phyloP scores from a whole-genome alignment of 768 basidiomycete species.

The Lactarius hatsudake region DNA sequence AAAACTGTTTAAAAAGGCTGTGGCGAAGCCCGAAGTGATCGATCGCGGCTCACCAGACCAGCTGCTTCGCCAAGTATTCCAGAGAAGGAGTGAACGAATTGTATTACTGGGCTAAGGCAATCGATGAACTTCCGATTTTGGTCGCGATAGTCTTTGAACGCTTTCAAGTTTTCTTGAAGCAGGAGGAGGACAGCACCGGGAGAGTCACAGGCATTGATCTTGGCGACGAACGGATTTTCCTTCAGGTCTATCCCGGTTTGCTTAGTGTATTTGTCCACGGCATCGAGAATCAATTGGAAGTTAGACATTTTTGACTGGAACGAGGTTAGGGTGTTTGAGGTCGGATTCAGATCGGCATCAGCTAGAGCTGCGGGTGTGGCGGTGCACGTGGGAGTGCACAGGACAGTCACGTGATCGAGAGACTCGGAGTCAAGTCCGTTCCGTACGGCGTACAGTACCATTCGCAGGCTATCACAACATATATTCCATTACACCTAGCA shows the following conservation, averaged over 20 bases:
- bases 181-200: background rate
- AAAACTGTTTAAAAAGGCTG: background rate
- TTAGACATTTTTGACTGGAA: background rate
- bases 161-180: background rate
- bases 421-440: too few species aligned
- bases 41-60: background rate
- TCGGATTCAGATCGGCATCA: too few species aligned
- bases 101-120: background rate
- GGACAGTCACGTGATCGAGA: too few species aligned
- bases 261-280: background rate
- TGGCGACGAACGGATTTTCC: background rate
- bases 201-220: background rate
- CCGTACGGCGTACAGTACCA: too few species aligned
- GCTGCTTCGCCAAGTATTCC: background rate
- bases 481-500: too few species aligned
- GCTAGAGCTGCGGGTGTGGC: too few species aligned
- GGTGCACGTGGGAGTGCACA: too few species aligned
- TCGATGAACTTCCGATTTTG: background rate
- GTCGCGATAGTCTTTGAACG: background rate
- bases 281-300: background rate
- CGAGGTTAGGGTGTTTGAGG: background rate
- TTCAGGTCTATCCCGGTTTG: background rate
- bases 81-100: background rate
- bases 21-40: too few species aligned
- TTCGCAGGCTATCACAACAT: too few species aligned